Conservation (phyloP, 371 early-diverging fungal species). For the Coemansia sp. region DNA sequence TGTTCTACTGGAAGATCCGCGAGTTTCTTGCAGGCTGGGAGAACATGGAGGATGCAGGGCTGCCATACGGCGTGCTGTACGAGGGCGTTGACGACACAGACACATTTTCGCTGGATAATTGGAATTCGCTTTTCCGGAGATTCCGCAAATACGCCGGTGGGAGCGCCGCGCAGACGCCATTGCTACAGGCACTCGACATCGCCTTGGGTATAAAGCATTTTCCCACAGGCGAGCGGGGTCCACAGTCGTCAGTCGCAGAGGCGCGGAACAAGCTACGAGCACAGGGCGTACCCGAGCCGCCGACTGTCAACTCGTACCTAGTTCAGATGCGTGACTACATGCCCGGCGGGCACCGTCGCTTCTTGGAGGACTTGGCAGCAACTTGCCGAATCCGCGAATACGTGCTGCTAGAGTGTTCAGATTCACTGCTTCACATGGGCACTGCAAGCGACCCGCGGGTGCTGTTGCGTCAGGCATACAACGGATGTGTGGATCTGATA, state of each 20-base stretch:
- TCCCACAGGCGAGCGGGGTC: constrained; percentile 61
- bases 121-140: constrained; percentile 59
- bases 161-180: constrained; percentile 91
- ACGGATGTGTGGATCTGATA: constrained; percentile 75
- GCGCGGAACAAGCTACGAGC: constrained; percentile 34
- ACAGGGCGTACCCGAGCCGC: constrained; percentile 48
- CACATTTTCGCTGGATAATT: constrained; percentile 56
- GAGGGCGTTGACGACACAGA: constrained; percentile 79
- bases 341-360: constrained; percentile 83
- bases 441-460: constrained; percentile 59
- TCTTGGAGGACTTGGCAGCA: constrained; percentile 75
- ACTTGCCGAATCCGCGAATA: constrained; percentile 48
- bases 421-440: constrained; percentile 19
- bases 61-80: constrained; percentile 86
- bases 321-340: constrained; percentile 92
- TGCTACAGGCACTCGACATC: constrained; percentile 90
- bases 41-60: constrained; percentile 80
- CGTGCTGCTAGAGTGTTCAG: constrained; percentile 43
- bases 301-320: constrained; percentile 65
- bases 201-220: constrained; percentile 88
- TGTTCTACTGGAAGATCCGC: constrained; percentile 93
- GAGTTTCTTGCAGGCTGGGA: constrained; percentile 93
- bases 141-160: constrained; percentile 85
- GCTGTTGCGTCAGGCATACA: constrained; percentile 65
- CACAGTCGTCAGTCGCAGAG: constrained; percentile 33